phyloP scores from a whole-genome alignment of 2,329 filamentous ascomycete species.

The Trichophaea hybrida region DNA sequence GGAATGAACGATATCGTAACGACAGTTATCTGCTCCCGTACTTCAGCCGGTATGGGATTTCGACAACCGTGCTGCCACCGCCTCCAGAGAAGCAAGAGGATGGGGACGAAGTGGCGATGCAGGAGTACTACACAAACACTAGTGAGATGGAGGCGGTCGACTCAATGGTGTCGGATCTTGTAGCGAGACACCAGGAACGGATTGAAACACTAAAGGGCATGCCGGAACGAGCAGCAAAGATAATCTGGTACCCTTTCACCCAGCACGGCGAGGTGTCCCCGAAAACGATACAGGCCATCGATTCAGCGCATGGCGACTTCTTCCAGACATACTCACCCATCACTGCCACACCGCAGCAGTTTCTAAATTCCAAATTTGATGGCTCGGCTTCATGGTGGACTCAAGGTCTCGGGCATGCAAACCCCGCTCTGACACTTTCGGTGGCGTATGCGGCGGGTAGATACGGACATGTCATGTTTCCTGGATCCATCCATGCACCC shows the following conservation, averaged over 20 bases:
- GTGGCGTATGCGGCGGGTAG: conserved; percentile 69
- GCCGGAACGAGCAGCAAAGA: conserved; percentile 44
- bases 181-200: conserved; percentile 41
- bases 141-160: conserved; percentile 33
- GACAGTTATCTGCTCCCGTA: conserved; percentile 52
- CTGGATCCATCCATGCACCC: conserved; percentile 63
- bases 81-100: conserved; percentile 41
- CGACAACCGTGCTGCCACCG: conserved; percentile 41
- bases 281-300: conserved; percentile 56
- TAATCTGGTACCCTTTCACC: conserved; percentile 79
- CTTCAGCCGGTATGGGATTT: conserved; percentile 47
- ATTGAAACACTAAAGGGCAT: conserved; percentile 47
- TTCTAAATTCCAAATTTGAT: conserved; percentile 54
- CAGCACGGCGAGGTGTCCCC: conserved; percentile 54
- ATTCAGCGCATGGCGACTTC: conserved; percentile 64
- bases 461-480: conserved; percentile 83
- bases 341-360: conserved; percentile 5
- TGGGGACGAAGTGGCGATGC: conserved; percentile 45
- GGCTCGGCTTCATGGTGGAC: conserved; percentile 88
- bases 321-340: conserved; percentile 45
- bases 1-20: conserved; percentile 52
- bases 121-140: conserved; percentile 45
- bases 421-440: conserved; percentile 54
- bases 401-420: conserved; percentile 70
- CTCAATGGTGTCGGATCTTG: conserved; percentile 39